Base-by-base conservation (phyloP, 2,329 filamentous ascomycete species). In the Hansfordia pulvinata region DNA sequence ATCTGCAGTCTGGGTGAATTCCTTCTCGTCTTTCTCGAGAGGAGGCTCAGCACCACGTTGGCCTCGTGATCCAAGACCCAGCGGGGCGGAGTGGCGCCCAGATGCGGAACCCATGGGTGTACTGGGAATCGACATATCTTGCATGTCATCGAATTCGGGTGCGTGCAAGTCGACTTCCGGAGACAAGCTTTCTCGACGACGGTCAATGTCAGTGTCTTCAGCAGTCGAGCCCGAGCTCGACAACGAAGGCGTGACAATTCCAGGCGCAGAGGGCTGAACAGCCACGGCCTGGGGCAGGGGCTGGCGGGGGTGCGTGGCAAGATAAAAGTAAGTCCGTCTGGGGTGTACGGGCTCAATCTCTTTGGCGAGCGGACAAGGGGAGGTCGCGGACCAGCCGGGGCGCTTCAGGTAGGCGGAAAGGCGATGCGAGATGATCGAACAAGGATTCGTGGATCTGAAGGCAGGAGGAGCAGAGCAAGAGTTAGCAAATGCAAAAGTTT, bases 1-100 rank as follows among this genome's bases (percentile, higher is more conserved):
- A 39, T 84, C 82, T 10, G 90, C 90, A 2, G 86, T 96, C 54
- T 93, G 83, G 6, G 88, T 94, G 47, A 98, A 98, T 53, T 96
- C 90, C 46, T 80, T 82, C 61, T 96, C 88, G 41, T 96, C 88
- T 42, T 81, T 84, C 56, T 96, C 88, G 19, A 96, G 64, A 10
- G 85, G 84, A 27, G 88, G 86, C 36, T 83, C 90, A 14, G 79
- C 74, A n/a, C 77, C 79, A 32, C 81, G 74, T 33, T 74, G 65
- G 34, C 69, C 73, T 40, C 76, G 69, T 25, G 59, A 51, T n/a
- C n/a, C n/a, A n/a, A n/a, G n/a, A n/a, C n/a, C n/a, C n/a, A n/a
- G n/a, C n/a, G n/a, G n/a, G 27, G 64, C 56, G 34, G 56, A 31
- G 41, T 51, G 35, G 23, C 39, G 41, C 25, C 32, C 50, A 42